phyloP scores from a whole-genome alignment of 163 green algal genomes.

The Volvox carteri region DNA sequence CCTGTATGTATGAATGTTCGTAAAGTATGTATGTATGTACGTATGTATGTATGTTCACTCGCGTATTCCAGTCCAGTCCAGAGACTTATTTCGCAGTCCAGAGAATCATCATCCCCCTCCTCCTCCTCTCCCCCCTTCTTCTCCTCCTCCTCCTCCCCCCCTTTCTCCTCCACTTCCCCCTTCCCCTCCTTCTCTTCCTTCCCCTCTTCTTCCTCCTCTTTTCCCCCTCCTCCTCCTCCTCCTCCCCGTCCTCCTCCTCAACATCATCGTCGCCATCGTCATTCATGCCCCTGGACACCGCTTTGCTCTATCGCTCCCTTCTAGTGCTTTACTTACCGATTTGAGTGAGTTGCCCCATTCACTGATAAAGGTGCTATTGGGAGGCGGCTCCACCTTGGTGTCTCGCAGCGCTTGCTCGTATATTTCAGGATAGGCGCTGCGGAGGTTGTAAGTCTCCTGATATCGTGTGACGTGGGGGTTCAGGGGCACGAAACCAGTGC shows the following conservation, averaged over 20 bases:
- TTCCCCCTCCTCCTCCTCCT: not conserved
- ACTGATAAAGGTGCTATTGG: constrained; percentile 52
- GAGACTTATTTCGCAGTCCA: too few relatives aligned
- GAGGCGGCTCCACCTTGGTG: constrained; percentile 24
- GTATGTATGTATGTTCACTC: too few relatives aligned
- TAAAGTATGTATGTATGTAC: too few relatives aligned
- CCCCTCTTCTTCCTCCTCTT: not conserved
- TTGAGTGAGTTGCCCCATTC: constrained; percentile 60
- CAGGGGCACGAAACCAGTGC: constrained; percentile 20
- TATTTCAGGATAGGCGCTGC: constrained; percentile 42
- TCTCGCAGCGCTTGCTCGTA: constrained; percentile 43
- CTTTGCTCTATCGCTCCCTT: too few relatives aligned
- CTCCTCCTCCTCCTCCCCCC: not conserved
- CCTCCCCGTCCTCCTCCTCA: not conserved
- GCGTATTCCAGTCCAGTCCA: too few relatives aligned
- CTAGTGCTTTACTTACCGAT: constrained; percentile 15
- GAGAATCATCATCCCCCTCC: not conserved
- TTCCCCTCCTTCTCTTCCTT: too few relatives aligned
- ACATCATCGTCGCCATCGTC: too few relatives aligned
- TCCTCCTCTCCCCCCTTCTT: not conserved
- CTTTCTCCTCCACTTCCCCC: not conserved
- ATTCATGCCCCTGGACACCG: too few relatives aligned
- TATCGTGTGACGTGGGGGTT: constrained; percentile 31
- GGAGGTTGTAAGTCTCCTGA: constrained; percentile 49
- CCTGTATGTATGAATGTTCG: too few relatives aligned